These are phyloP conservation scores for Royoungia palumana DNA, from an alignment of 768 basidiomycete genomes.

Conservation along the genomic window DNA sequence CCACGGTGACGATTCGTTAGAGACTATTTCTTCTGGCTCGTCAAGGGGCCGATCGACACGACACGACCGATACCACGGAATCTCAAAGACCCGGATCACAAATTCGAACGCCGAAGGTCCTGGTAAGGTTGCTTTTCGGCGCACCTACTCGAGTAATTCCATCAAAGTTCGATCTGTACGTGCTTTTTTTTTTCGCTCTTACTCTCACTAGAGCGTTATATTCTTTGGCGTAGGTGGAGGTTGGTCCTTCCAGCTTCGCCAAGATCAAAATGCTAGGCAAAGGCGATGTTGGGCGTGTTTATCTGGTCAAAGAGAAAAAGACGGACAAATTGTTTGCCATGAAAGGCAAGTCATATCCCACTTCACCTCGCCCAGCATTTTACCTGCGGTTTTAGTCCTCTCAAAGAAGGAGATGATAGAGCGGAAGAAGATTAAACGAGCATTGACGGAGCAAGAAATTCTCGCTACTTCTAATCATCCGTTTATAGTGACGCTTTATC, in stretches of 20 bases:
- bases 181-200: conserved; percentile 4
- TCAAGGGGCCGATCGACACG: conserved; percentile 53
- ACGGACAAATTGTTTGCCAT: conserved; percentile 93
- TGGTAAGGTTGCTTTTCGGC: conserved; percentile 71
- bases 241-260: conserved; percentile 88
- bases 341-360: conserved; percentile 72
- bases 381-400: conserved; percentile 60
- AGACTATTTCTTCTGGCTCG: conserved; percentile 75
- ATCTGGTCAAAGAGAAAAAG: conserved; percentile 98
- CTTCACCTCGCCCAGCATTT: conserved; percentile 4
- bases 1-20: conserved; percentile 66
- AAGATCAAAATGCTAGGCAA: conserved; percentile 99
- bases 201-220: background rate
- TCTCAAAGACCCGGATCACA: conserved; percentile 42
- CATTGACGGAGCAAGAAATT: conserved; percentile 98
- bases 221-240: conserved; percentile 67
- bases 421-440: conserved; percentile 98
- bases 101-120: conserved; percentile 48
- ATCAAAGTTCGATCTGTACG: conserved; percentile 89
- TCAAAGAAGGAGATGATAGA: conserved; percentile 99
- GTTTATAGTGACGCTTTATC: conserved; percentile 98
- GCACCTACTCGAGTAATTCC: conserved; percentile 97
- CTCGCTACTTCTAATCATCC: conserved; percentile 98
- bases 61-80: conserved; percentile 34
- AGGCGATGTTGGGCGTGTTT: conserved; percentile 98